Evolutionary conservation across 306 rosid genomes (phyloP).

Genomic region (Dalbergia oliveri): DNA sequence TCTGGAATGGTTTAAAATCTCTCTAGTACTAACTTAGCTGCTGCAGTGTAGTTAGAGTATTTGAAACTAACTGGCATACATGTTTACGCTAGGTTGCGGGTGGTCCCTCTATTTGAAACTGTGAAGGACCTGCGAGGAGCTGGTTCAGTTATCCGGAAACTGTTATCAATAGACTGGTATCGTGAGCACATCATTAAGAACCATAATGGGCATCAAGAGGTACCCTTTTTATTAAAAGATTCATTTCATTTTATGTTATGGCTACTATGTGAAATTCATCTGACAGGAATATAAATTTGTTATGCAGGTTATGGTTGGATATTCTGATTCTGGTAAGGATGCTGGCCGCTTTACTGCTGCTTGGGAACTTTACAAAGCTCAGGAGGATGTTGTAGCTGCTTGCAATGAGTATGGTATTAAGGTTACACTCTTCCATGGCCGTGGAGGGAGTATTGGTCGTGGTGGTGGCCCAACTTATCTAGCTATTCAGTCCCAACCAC

Average conservation of each 20-base stretch:
- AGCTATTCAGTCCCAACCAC: constrained; percentile 99
- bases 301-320: constrained; percentile 95
- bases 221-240: constrained; percentile 33
- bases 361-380: constrained; percentile 99
- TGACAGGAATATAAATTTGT: constrained; percentile 39
- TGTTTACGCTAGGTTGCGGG: constrained; percentile 73
- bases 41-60: not conserved
- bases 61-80: constrained; percentile 33
- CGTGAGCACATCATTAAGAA: constrained; percentile 75
- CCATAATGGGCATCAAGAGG: constrained; percentile 95
- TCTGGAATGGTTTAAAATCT: constrained; percentile 15
- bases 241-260: constrained; percentile 23
- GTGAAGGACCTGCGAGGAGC: constrained; percentile 93
- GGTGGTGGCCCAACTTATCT: constrained; percentile 98
- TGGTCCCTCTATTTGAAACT: constrained; percentile 96
- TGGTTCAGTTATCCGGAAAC: constrained; percentile 82
- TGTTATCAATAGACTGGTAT: constrained; percentile 91
- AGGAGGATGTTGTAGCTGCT: constrained; percentile 95
- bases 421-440: constrained; percentile 92
- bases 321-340: constrained; percentile 98
- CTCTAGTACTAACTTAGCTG: not conserved
- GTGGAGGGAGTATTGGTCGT: constrained; percentile 97
- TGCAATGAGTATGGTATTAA: constrained; percentile 89
- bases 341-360: constrained; percentile 97
- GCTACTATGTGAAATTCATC: constrained; percentile 33